Evolutionary conservation across 192 early-diverging fungal genomes (phyloP).

Genomic region (Rhizoclosmatium sp.): DNA sequence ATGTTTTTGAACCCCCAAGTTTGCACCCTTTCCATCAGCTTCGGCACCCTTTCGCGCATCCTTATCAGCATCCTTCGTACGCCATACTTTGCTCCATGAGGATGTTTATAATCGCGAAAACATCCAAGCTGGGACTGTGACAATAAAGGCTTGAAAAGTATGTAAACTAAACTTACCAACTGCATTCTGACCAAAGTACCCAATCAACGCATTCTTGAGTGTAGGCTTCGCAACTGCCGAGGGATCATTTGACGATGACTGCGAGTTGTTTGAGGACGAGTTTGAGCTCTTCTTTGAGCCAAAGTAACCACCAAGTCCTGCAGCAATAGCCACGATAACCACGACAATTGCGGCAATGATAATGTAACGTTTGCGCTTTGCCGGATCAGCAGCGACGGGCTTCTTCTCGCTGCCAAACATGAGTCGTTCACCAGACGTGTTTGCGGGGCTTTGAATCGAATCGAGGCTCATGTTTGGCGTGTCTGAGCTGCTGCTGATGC

Average conservation of each 20-base stretch:
- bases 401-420: no score
- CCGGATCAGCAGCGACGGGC: not conserved
- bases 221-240: no score
- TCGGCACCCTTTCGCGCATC: not conserved
- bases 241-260: no score
- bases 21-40: not conserved
- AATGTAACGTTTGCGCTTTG: not conserved
- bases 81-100: no score
- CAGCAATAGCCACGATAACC: not conserved
- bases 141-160: not conserved
- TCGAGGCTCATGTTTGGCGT: no score
- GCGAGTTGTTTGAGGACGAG: not conserved
- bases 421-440: no score
- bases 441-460: no score
- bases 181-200: constrained; percentile 21
- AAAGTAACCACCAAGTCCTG: constrained; percentile 17
- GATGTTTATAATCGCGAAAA: no score
- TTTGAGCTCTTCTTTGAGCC: not conserved
- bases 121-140: not conserved
- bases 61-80: no score
- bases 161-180: not conserved
- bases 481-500: no score
- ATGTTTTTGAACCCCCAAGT: not conserved
- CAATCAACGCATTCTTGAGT: not conserved
- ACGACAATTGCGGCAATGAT: not conserved